Percentiles rank a stretch among this genome's conserved stretches.
Evolutionary conservation across 345 rosid species (phyloP).

Genomic region (Eucalyptus virginea): DNA sequence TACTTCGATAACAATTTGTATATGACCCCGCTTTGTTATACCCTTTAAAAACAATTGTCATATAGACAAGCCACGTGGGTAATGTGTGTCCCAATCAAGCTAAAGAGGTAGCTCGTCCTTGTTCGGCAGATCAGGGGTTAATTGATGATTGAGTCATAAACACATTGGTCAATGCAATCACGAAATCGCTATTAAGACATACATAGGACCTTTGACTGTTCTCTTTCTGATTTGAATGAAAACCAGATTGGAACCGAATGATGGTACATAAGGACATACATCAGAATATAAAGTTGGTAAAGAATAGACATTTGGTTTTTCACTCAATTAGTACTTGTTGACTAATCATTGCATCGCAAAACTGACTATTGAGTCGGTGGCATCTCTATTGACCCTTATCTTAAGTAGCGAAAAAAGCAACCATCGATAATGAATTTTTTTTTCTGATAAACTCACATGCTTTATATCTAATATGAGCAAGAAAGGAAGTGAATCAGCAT

Average conservation of each 20-base stretch:
- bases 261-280: not conserved
- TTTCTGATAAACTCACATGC: not conserved
- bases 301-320: not conserved
- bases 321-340: not conserved
- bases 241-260: not conserved
- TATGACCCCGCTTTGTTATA: not conserved
- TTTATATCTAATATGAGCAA: not conserved
- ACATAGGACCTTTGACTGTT: not conserved
- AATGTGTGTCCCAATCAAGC: not conserved
- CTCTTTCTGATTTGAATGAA: not conserved
- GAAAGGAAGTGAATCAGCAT: not conserved
- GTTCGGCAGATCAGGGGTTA: not conserved
- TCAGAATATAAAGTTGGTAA: not conserved
- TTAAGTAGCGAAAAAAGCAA: not conserved
- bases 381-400: not conserved
- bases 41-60: not conserved
- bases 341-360: not conserved
- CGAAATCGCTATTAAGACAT: not conserved
- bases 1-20: fast-evolving
- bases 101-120: not conserved
- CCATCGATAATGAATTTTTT: not conserved
- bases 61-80: not conserved
- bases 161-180: not conserved
- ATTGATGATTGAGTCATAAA: not conserved
- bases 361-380: not conserved